Evolutionary conservation across 148 eudicot genomes (phyloP).

Genomic region (Pouteria glomerata): DNA sequence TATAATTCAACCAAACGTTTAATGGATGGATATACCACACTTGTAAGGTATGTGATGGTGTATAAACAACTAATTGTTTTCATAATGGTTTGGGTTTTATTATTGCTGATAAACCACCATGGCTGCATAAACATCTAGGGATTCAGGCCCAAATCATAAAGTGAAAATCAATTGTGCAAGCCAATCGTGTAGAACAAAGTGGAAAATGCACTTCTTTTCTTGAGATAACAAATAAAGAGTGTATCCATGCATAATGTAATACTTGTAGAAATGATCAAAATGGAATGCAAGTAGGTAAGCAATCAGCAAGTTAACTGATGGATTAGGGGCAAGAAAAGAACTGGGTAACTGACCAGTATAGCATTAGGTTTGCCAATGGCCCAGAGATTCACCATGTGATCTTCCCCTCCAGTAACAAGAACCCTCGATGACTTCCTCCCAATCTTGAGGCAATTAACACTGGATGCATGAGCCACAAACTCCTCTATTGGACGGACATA

Average conservation of each 20-base stretch:
- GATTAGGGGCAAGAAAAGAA: not conserved
- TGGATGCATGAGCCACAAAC: slow-evolving; percentile 86
- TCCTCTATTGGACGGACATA: slow-evolving; percentile 53
- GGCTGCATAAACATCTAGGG: not conserved
- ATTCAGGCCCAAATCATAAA: not conserved
- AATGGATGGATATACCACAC: not conserved
- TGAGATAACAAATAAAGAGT: not conserved
- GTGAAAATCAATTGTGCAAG: slow-evolving; percentile 5
- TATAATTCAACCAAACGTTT: not conserved
- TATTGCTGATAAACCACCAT: not conserved
- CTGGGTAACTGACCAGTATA: slow-evolving; percentile 56
- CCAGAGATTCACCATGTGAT: slow-evolving; percentile 98
- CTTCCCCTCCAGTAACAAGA: slow-evolving; percentile 97
- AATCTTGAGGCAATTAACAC: slow-evolving; percentile 91
- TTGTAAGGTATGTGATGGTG: not conserved
- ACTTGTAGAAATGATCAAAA: not conserved
- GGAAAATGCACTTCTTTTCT: not conserved
- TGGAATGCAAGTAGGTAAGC: not conserved
- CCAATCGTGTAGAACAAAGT: not conserved
- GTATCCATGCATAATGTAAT: not conserved
- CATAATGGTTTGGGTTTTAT: no score
- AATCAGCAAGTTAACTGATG: not conserved
- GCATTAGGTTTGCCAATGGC: slow-evolving; percentile 98
- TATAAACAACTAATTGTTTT: not conserved
- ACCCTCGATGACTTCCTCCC: slow-evolving; percentile 96